These are phyloP conservation scores for Blastobotrys americana DNA, from an alignment of 805 yeast genomes.

Conservation along the genomic window DNA sequence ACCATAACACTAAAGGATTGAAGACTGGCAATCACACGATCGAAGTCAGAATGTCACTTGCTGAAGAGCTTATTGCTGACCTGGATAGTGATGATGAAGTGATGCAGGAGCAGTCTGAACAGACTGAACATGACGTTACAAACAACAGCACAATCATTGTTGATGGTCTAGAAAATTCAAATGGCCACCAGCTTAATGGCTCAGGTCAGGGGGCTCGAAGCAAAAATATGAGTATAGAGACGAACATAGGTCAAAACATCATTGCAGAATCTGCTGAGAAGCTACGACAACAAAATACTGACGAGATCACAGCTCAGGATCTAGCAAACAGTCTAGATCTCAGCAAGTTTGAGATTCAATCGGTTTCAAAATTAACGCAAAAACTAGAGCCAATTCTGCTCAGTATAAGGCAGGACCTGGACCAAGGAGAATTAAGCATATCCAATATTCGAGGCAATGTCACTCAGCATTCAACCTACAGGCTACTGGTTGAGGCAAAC, in stretches of 20 bases:
- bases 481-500: conserved; percentile 49
- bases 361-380: conserved; percentile 18
- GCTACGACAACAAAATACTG: conserved; percentile 1
- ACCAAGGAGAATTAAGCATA: background rate
- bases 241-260: background rate
- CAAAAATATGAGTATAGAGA: no score
- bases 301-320: conserved; percentile 16
- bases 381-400: conserved; percentile 19
- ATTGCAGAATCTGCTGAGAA: background rate
- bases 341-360: conserved; percentile 7
- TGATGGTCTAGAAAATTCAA: background rate
- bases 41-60: conserved; percentile 31
- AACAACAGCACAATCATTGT: conserved; percentile 4
- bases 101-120: conserved; percentile 6
- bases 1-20: no score
- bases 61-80: conserved; percentile 36
- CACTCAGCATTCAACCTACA: conserved; percentile 38
- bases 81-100: conserved; percentile 27
- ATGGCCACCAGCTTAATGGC: background rate
- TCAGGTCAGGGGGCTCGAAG: no score
- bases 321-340: conserved; percentile 11
- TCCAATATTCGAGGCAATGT: conserved; percentile 25
- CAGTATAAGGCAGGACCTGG: conserved; percentile 5
- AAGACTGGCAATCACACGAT: no score
- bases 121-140: conserved; percentile 12